phyloP scores from a whole-genome alignment of 495 filamentous ascomycete genomes.

The Penicillium crystallinum region DNA sequence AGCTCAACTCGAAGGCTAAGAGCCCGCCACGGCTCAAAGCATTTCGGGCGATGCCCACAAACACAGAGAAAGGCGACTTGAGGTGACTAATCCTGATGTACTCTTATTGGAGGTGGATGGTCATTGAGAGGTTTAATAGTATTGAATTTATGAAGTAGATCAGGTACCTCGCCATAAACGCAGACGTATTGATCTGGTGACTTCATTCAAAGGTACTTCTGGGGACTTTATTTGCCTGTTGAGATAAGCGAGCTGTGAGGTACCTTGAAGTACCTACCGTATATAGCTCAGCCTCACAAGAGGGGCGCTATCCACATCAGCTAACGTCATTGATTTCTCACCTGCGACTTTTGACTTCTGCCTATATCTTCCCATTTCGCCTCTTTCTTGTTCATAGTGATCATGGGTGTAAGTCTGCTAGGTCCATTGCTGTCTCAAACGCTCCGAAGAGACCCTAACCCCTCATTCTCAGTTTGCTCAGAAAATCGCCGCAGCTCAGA shows the following conservation, averaged over 20 bases:
- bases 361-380: slow-evolving; percentile 3
- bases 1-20: no score
- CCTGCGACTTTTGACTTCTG: slow-evolving; percentile 1
- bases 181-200: neutral
- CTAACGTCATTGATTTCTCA: slow-evolving; percentile 3
- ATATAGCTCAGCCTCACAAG: slow-evolving; percentile 8
- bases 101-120: neutral
- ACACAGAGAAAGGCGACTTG: neutral
- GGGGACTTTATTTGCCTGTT: neutral
- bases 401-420: slow-evolving; percentile 33
- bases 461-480: slow-evolving; percentile 36
- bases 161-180: neutral
- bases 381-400: neutral
- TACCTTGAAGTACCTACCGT: neutral
- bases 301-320: slow-evolving; percentile 5
- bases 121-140: neutral
- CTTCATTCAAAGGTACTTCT: neutral
- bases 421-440: neutral
- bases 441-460: neutral
- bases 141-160: neutral
- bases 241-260: neutral
- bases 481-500: slow-evolving; percentile 39
- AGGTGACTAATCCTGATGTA: neutral
- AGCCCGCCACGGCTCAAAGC: no score
- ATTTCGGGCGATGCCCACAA: no score